Evolutionary conservation across 2,329 filamentous ascomycete genomes (phyloP), one percentile per base, ranked within the genome.

Genomic region (Didymella pinodella): DNA sequence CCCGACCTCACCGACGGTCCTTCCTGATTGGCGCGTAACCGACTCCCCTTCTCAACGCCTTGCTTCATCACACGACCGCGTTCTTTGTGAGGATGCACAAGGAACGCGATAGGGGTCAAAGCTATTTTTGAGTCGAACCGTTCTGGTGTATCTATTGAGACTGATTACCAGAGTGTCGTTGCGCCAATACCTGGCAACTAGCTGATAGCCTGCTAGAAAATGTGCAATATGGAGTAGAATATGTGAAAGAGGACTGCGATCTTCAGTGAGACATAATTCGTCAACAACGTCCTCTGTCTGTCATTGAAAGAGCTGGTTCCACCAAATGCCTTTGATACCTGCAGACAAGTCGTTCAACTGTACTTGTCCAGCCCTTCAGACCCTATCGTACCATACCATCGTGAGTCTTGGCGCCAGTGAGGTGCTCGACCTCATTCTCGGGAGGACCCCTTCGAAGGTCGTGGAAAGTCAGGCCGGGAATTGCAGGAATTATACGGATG

Each of bases 351-450:
- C 7, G 6, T n/a, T 7, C 25, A 10, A 10, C 0, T 28, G 8
- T 14, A 14, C 22, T 7, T 4, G 7, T 28, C 22, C 14, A 28
- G 8, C 22, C 3, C 11, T 14, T 2, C 31, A 38, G 20, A 20
- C 10, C 22, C 7, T 34, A 4, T 28, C 10, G 43, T 43, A 41
- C 25, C 28, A 48, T 6, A 22, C 28, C 55, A 65, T 66, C 60
- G 44, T 47, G 31, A 57, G 61, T 64, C 63, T 67, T 69, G 65
- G 67, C 65, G 60, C 28, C 65, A 52, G 58, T 45, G 46, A 67
- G 55, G 51, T 52, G 34, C 10, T 1, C 18, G 18, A 3, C 26
- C 22, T 3, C 20, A 55, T 31, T 29, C n/a, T 16, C 18, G 31
- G 34, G 20, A 4, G 29, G 18, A 32, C n/a, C 26, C 44, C 16